Percentiles rank a stretch among this genome's conserved stretches.
These are phyloP conservation scores for Rhizopogon salebrosus DNA, from an alignment of 768 basidiomycete species.

Conservation along the genomic window DNA sequence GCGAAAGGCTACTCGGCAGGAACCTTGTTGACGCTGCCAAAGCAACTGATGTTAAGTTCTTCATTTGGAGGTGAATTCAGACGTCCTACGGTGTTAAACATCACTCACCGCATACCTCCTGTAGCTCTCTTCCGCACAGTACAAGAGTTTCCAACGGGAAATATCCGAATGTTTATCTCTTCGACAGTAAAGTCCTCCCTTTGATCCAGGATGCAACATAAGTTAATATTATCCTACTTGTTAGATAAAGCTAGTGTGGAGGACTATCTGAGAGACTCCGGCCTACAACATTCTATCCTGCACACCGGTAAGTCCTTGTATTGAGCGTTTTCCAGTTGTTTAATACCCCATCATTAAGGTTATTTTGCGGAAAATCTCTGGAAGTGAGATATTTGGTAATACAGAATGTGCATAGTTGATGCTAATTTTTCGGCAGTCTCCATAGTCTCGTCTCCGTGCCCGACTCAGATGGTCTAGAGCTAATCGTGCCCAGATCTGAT, in stretches of 20 bases:
- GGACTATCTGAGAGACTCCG: conserved; percentile 15
- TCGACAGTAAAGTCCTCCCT: conserved; percentile 15
- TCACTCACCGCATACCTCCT: neutral
- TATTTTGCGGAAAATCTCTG: conserved; percentile 21
- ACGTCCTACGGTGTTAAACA: neutral
- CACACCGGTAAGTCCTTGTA: conserved; percentile 13
- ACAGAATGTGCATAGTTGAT: neutral
- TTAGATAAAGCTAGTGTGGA: conserved; percentile 21
- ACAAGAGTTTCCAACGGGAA: conserved; percentile 16
- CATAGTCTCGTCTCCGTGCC: conserved; percentile 6
- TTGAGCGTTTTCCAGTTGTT: too few species aligned
- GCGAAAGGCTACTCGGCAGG: conserved; percentile 22
- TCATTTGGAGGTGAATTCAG: conserved; percentile 22
- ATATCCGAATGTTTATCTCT: conserved; percentile 17
- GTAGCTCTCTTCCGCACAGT: conserved; percentile 15
- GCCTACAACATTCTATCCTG: conserved; percentile 14
- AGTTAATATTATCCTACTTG: too few species aligned
- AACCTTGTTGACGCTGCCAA: conserved; percentile 25
- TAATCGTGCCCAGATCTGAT: conserved; percentile 16
- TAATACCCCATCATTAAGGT: conserved; percentile 6
- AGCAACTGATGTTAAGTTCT: conserved; percentile 19
- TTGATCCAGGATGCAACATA: neutral
- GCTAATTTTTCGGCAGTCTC: neutral
- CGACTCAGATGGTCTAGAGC: conserved; percentile 12
- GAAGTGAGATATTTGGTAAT: conserved; percentile 8